Percentiles rank a stretch among this genome's conserved stretches.
Evolutionary conservation across 2,329 filamentous ascomycete species (phyloP).

Genomic region (Alternaria atra): DNA sequence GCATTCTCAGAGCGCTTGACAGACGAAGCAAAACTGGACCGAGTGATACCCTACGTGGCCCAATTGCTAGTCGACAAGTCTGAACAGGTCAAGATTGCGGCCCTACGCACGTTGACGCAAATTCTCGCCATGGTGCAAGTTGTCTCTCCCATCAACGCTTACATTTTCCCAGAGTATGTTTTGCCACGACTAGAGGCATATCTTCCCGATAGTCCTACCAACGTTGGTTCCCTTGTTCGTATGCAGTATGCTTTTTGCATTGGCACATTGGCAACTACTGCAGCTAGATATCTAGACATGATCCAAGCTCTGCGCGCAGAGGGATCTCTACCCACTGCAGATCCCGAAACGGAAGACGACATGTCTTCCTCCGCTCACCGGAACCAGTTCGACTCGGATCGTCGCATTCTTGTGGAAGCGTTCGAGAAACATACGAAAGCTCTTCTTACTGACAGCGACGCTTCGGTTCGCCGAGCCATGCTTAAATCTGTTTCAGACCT

Average conservation of each 20-base stretch:
- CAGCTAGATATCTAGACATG: conserved; percentile 86
- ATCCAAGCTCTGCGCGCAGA: conserved; percentile 87
- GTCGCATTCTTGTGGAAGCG: conserved; percentile 79
- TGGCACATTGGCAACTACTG: conserved; percentile 85
- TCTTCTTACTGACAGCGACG: conserved; percentile 85
- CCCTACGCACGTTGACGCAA: conserved; percentile 86
- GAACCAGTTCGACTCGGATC: conserved; percentile 86
- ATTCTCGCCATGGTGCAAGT: conserved; percentile 82
- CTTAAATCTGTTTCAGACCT: conserved; percentile 89
- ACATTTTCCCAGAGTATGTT: conserved; percentile 73
- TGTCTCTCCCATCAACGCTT: conserved; percentile 78
- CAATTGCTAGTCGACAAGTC: conserved; percentile 81
- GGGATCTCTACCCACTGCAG: conserved; percentile 77
- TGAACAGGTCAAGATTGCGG: conserved; percentile 84
- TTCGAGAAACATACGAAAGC: conserved; percentile 91
- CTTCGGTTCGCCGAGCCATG: conserved; percentile 88
- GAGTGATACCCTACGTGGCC: conserved; percentile 90
- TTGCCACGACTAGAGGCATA: conserved; percentile 68
- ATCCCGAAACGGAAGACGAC: conserved; percentile 81
- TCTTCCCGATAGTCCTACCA: conserved; percentile 56
- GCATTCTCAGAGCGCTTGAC: conserved; percentile 91
- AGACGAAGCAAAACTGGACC: conserved; percentile 94
- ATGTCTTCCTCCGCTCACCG: conserved; percentile 76
- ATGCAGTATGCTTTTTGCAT: conserved; percentile 94
- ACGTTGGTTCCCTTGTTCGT: conserved; percentile 74